Percentiles rank a stretch among this genome's conserved stretches.
phyloP scores from a whole-genome alignment of 805 yeast genomes.

The Candida pseudofarinosa region DNA sequence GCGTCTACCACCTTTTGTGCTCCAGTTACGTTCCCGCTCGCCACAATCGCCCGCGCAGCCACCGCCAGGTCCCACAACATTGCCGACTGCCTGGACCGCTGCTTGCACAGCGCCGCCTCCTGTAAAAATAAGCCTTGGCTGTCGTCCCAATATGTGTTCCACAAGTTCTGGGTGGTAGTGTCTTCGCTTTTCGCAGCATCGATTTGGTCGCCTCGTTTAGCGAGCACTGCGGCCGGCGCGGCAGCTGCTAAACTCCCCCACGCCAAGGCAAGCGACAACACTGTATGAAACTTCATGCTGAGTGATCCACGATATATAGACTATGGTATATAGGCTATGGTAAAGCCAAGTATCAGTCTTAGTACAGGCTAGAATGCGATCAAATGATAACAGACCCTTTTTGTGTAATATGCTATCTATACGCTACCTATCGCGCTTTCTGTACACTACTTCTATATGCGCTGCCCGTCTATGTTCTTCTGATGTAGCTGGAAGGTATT shows the following conservation, averaged over 20 bases:
- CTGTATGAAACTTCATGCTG: background rate
- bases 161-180: background rate
- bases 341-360: too few relatives aligned
- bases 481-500: too few relatives aligned
- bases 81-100: background rate
- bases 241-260: background rate
- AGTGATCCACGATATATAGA: background rate
- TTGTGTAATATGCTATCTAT: background rate
- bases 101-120: background rate
- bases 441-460: background rate
- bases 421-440: background rate
- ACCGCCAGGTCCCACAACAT: conserved; percentile 18
- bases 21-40: background rate
- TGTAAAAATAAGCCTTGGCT: background rate
- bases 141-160: background rate
- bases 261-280: background rate
- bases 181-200: background rate
- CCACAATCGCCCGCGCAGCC: conserved; percentile 9
- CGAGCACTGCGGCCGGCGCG: background rate
- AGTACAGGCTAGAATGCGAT: too few relatives aligned
- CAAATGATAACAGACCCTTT: too few relatives aligned
- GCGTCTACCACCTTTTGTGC: conserved; percentile 6
- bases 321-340: background rate
- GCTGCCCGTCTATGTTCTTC: too few relatives aligned
- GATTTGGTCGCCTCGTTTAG: background rate